A percentile compares a stretch with the other conserved stretches of the same genome.
These are phyloP conservation scores for Hypsizygus marmoreus DNA, from an alignment of 768 basidiomycete genomes.

Conservation along the genomic window DNA sequence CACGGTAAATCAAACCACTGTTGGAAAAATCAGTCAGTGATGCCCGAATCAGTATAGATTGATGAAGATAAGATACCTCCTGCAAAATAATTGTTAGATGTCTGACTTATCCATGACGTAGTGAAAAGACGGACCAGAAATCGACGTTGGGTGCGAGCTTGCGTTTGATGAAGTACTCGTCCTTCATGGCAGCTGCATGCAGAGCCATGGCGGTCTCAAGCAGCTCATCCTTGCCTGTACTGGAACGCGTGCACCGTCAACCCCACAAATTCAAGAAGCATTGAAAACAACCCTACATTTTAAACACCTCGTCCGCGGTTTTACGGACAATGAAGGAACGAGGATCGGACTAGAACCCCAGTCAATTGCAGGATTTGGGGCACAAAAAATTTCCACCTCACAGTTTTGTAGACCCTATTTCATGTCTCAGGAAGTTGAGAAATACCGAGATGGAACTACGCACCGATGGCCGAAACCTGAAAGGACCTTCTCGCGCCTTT, in stretches of 20 bases:
- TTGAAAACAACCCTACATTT: constrained; percentile 51
- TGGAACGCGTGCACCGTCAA: constrained; percentile 25
- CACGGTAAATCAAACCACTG: constrained; percentile 88
- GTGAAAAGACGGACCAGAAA: constrained; percentile 63
- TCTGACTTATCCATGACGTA: constrained; percentile 7
- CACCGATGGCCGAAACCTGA: constrained; percentile 90
- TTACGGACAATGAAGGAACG: constrained; percentile 89
- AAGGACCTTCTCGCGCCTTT: constrained; percentile 83
- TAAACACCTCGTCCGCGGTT: constrained; percentile 91
- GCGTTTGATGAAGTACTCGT: constrained; percentile 84
- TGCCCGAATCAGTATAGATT: not conserved
- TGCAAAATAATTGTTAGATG: constrained; percentile 28
- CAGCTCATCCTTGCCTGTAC: constrained; percentile 83
- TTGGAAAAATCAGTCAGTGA: constrained; percentile 6
- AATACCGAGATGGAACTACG: constrained; percentile 15
- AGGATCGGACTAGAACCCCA: constrained; percentile 72
- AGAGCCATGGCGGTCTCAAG: constrained; percentile 88
- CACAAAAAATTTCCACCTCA: constrained; percentile 26
- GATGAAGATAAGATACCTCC: constrained; percentile 49
- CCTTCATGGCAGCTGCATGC: constrained; percentile 86
- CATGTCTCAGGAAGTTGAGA: no score
- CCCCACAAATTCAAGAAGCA: not conserved
- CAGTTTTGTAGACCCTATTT: constrained; percentile 73
- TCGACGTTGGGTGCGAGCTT: constrained; percentile 89
- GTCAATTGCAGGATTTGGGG: not conserved